Evolutionary conservation across 1,284 basidiomycete genomes (phyloP), one percentile per base, ranked within the genome.

Genomic region (Coriolopsis trogii): DNA sequence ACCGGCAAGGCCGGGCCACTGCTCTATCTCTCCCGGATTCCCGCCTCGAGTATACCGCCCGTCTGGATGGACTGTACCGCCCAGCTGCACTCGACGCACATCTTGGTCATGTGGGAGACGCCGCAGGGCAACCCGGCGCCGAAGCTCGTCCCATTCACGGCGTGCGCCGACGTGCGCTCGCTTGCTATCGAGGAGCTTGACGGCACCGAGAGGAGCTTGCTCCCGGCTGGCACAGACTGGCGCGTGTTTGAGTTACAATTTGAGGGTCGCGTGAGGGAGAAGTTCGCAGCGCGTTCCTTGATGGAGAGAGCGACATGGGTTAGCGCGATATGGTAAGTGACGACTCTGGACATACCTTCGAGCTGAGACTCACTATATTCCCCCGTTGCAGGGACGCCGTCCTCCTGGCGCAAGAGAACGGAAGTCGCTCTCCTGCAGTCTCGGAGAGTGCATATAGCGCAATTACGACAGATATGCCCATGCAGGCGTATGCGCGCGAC

Each of bases 241-340:
- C 74, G 76, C 24, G 60, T 84, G 0, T 89, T 89, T 54, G 86
- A 88, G 62, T 61, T 90, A n/a, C 50, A 76, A 3, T 84, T 87
- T 49, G 75, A 80, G 41, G 79, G 73, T 9, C 67, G 72, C 28
- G 67, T 67, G 3, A 71, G 70, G 46, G 83, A 87, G 63, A 79
- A 73, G 48, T 88, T 90, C 63, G 85, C 83, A 1, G 80, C 78
- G 1, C 64, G 67, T 6, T 81, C 82, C 29, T 76, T 81, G n/a
- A 75, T 77, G 53, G 83, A 86, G 49, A 72, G 87, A 45, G 85
- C 85, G 6, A 74, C 74, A 16, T 90, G 87, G 87, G 77, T 90
- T 46, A 84, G 80, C 60, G 77, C 80, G 4, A 81, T 89, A 45
- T 90, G 87, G 87, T 87, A 65, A 58, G 74, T 66, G n/a, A 8